Base-by-base conservation (phyloP, 1,284 basidiomycete genomes). In the Ustilago curta region DNA sequence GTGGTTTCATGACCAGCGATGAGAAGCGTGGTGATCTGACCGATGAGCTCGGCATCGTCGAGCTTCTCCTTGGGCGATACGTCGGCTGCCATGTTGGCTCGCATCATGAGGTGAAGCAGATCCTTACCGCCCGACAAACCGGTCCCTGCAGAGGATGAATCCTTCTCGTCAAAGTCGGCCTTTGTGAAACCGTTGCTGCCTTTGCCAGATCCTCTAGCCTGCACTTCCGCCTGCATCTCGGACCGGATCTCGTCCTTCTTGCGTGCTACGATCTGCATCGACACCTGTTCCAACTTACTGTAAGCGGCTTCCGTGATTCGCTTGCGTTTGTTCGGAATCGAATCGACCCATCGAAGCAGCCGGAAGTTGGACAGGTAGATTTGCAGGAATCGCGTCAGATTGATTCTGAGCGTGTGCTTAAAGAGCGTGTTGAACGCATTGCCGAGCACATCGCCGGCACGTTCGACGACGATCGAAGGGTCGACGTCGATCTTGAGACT, bases 1-100 rank as follows among this genome's bases (percentile, higher is more conserved):
- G 82, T 79, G 2, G 83, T 83, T 52, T 85, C 83, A 69, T 84
- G 82, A 0, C 83, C 83, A 3, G 78, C 80, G 23, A 84, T 82
- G 4, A 82, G 69, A 18, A 83, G 68, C 0, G 81, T 82, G 5
- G 80, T 80, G 19, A 83, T 70, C 51, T 83, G 80, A 3, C 79
- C 79, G 18, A 75, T 65, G 7, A 84, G 45, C 56, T 84, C 81
- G 12, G 58, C 56, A 45, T 84, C 82, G 31, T 69, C 66, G 8
- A 84, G 60, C 40, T 69, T 65, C 35, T 79, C 73, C 23, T 62
- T 55, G 2, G 54, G 37, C 4, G 45, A 23, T 5, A 84, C 68
- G 55, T 80, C 83, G 16, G 58, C 65, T 9, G 80, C 78, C 76
- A 79, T 76, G 55, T 83, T 82, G 25, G 81, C 79, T 11, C 80